Conservation (phyloP, 345 rosid genomes). For the Hibiscus syriacus region DNA sequence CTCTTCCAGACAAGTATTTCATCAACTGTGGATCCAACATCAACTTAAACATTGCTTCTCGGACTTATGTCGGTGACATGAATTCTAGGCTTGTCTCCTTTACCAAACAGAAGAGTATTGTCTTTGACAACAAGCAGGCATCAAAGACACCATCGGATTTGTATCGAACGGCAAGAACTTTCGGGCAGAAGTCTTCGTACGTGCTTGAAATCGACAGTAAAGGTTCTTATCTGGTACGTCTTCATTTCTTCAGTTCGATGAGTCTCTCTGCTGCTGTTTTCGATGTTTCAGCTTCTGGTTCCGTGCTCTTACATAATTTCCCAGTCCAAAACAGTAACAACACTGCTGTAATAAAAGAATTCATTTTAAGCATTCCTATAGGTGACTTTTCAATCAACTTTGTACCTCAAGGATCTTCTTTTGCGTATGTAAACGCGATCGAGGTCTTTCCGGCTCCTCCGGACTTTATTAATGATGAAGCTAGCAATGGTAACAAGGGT, state of each 20-base stretch:
- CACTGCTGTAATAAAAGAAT: constrained; percentile 32
- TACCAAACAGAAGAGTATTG: constrained; percentile 7
- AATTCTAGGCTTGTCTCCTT: constrained; percentile 13
- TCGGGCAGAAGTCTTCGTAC: constrained; percentile 27
- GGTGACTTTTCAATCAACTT: neutral
- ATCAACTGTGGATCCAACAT: constrained; percentile 48
- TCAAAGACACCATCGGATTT: neutral
- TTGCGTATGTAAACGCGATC: constrained; percentile 53
- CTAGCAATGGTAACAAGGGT: neutral
- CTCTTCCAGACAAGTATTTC: constrained; percentile 36
- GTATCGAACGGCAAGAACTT: constrained; percentile 5
- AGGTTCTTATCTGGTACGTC: constrained; percentile 38
- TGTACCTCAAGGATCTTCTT: neutral
- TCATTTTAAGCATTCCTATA: constrained; percentile 8
- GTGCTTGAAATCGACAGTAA: constrained; percentile 15
- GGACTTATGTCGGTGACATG: constrained; percentile 33
- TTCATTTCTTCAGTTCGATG: constrained; percentile 26
- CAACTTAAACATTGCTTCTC: neutral
- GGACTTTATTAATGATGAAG: constrained; percentile 3
- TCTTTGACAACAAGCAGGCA: neutral
- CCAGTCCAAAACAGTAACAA: neutral
- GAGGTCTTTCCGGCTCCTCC: constrained; percentile 43
- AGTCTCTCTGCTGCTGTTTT: constrained; percentile 32
- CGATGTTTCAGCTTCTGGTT: constrained; percentile 29
- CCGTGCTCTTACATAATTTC: constrained; percentile 22